Evolutionary conservation across 2,329 filamentous ascomycete genomes (phyloP), one percentile per base, ranked within the genome.

Genomic region (Didymella pinodella): DNA sequence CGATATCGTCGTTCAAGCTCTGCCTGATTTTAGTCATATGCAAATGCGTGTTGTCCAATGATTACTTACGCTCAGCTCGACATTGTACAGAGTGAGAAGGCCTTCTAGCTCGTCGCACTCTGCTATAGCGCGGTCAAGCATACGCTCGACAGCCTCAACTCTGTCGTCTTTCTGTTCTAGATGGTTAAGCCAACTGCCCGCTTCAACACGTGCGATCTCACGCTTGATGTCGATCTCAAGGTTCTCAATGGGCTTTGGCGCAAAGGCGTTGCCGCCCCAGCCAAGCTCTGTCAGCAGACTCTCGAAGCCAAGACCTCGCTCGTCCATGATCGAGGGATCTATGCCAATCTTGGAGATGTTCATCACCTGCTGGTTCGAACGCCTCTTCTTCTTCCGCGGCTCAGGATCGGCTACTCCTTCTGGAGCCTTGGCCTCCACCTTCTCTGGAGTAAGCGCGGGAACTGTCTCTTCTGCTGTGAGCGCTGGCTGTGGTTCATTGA

Each of bases 41-140:
- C 10, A n/a, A 2, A 18, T 2, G 3, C 25, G 10, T 10, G 18
- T 26, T 28, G 11, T 7, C 28, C 25, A 12, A 10, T 20, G 31
- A 11, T 11, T 12, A 77, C 90, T 82, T 84, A 94, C 91, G 69
- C 92, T 92, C 62, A 99, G 83, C 77, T 99, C 95, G 26, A 98
- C 95, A 46, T 91, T 92, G 77, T 99, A 99, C 32, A 99, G 80
- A 0, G 95, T 99, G 51, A 99, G 82, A 38, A 99, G 83, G 59
- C 96, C 96, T 75, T 99, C 95, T 57, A 99, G 83, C 79, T 98
- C 94, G 69, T 99, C 96, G 71, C 95, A 98, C 79, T 99, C 95
- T 20, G 89, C 86, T 69, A 99, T 93, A n/a, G 93, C 91, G 64
- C 89, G 85, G 73, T 99, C 94, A 54, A 99, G 89, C 54, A 96